phyloP scores from a whole-genome alignment of 2,329 filamentous ascomycete species.

The Drechslerella stenobrocha region DNA sequence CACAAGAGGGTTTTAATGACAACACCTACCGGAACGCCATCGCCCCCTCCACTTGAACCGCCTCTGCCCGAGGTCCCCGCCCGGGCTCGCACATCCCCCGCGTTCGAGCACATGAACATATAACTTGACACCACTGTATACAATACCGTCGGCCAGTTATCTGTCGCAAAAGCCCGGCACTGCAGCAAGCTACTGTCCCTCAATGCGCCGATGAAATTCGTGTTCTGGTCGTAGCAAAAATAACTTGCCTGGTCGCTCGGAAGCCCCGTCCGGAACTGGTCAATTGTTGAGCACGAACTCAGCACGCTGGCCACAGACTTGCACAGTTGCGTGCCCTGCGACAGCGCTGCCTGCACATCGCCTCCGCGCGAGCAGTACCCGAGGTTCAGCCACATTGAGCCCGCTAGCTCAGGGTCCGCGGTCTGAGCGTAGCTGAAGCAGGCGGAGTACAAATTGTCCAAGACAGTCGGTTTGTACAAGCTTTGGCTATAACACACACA shows the following conservation, averaged over 20 bases:
- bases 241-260: conserved; percentile 33
- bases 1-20: too few relatives aligned
- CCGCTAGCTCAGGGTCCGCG: conserved; percentile 24
- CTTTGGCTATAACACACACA: conserved; percentile 31
- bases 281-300: conserved; percentile 28
- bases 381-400: conserved; percentile 11
- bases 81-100: conserved; percentile 32
- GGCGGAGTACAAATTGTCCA: conserved; percentile 27
- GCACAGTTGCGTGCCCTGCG: conserved; percentile 20
- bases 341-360: conserved; percentile 29
- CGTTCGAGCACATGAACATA: conserved; percentile 26
- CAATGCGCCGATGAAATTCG: conserved; percentile 30
- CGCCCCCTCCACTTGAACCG: conserved; percentile 14
- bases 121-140: conserved; percentile 25
- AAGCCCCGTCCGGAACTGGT: conserved; percentile 24
- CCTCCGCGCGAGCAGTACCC: conserved; percentile 31
- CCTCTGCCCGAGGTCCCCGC: conserved; percentile 14
- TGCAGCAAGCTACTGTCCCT: conserved; percentile 30
- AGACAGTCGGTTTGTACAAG: conserved; percentile 26
- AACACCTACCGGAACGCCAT: conserved; percentile 35
- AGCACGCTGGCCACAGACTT: conserved; percentile 19
- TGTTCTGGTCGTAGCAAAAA: conserved; percentile 41
- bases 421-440: conserved; percentile 36
- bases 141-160: conserved; percentile 30
- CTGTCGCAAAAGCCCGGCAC: conserved; percentile 40